Evolutionary conservation across 2,329 filamentous ascomycete species (phyloP).

Genomic region (Paecilomyces sp.): DNA sequence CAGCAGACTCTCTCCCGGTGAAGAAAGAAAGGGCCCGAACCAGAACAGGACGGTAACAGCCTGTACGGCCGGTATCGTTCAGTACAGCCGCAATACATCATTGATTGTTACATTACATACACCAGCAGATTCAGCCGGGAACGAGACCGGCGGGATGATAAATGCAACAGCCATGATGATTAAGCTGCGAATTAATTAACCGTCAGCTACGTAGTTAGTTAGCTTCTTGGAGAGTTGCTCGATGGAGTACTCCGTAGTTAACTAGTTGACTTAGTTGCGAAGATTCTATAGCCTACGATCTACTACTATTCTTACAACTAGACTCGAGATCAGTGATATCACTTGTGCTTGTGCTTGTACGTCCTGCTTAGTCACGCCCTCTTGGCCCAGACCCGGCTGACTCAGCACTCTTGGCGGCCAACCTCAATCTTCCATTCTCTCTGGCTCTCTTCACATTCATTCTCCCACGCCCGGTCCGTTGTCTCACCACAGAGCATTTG

Average conservation of each 20-base stretch:
- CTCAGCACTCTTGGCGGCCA: background rate
- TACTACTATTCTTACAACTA: background rate
- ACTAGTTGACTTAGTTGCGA: too few species aligned
- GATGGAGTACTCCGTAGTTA: too few species aligned
- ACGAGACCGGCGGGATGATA: background rate
- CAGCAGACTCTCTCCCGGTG: too few species aligned
- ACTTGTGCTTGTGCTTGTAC: background rate
- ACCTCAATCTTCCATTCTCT: background rate
- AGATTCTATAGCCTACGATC: too few species aligned
- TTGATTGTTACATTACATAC: too few species aligned
- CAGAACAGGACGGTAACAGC: too few species aligned
- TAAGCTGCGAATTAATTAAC: background rate
- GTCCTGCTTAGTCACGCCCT: background rate
- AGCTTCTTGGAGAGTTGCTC: too few species aligned
- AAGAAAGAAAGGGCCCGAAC: too few species aligned
- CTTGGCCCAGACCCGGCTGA: background rate
- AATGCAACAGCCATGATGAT: background rate
- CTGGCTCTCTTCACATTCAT: background rate
- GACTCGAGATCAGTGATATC: background rate
- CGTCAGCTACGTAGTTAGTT: too few species aligned
- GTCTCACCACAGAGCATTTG: background rate
- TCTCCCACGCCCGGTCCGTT: background rate
- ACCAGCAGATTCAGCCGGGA: too few species aligned
- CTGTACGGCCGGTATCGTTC: too few species aligned
- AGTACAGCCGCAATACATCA: too few species aligned